Evolutionary conservation across 1,284 basidiomycete genomes (phyloP), one percentile per base, ranked within the genome.

Genomic region (Microbotryum violaceum): DNA sequence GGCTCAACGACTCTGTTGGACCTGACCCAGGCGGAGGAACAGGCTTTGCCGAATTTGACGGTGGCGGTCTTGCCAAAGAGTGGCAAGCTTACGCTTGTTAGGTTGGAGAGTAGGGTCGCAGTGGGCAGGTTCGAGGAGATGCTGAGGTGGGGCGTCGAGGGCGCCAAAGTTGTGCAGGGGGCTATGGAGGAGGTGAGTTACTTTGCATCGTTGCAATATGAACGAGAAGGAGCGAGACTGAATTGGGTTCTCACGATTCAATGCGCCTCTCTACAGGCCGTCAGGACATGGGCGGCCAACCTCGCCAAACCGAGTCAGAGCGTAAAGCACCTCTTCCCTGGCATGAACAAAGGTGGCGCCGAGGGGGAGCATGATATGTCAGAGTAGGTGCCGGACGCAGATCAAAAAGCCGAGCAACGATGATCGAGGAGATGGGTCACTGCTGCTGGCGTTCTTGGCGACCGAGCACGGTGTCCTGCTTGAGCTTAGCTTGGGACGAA

Each of bases 81-180:
- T 7, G 82, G 83, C 4, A 88, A 86, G 69, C 84, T 97, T 50
- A 89, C 90, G 6, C 80, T 97, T 25, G 86, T 92, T 63, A 87
- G 87, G 63, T 87, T 97, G 83, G 94, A 97, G 77, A 96, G 91
- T 16, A 80, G 93, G n/a, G 75, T 98, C 63, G 91, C 92, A 72
- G 86, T 93, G 16, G 91, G 94, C 71, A 81, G 90, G 49, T 94
- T 97, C 71, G 88, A 89, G 73, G 89, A 93, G 73, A 85, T 97
- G 72, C 84, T 97, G 67, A 78, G 79, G 65, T 75, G 94, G 49
- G 91, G 86, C 1, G 82, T 85, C 31, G 85, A 91, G 61, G 91
- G 87, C 8, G 84, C 86, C 14, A 80, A 80, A 60, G 85, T 91
- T 20, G 78, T 98, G 56, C 89, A 91, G 31, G 57, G 49, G 5